Base-by-base conservation (phyloP, 495 filamentous ascomycete genomes). In the Apodospora peruviana region DNA sequence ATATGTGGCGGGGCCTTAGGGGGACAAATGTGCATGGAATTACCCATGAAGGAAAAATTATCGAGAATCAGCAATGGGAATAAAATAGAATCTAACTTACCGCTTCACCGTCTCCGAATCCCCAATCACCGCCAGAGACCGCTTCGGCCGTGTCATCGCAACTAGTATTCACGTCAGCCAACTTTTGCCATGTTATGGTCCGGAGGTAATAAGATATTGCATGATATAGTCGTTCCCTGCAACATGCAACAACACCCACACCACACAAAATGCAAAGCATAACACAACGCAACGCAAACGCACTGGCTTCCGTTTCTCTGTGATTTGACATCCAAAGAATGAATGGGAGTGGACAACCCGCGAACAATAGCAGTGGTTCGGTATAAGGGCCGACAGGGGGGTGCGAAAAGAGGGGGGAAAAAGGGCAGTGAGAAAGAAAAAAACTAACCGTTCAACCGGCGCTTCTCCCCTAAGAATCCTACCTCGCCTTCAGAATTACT, bases 381-480 rank as follows among this genome's bases (percentile, higher is more conserved):
- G 36, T 17, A 38, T 32, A 32, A 32, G 14, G 14, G 27, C 7
- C 36, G 5, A 9, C 9, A 38, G 16, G 27, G 8, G 10, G 5
- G 36, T 22, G 44, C 29, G 39, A 32, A 14, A 7, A 32, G 27
- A 14, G 7, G 14, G 27, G 27, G 27, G 14, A 32, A 14, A 32
- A 14, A 16, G 36, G 17, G 23, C 19, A 46, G 10, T 24, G 5
- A 40, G 19, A 49, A 29, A 53, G 36, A 43, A 32, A 10, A 34
- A 10, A 10, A 70, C 78, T 68, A 60, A 91, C 89, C 93, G 66
- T 99, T 99, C 51, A 97, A 65, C 42, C 93, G 76, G 43, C 93
- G 74, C 69, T 90, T 91, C 71, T 99, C 93, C n/a, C 80, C 87
- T 42, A 99, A 70, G 61, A 99, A 98, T 12, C 93, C 93, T 10